A percentile compares a stretch with the other conserved stretches of the same genome.
Conservation (phyloP, 73 alveolate genomes). For the Blepharisma stoltei region DNA sequence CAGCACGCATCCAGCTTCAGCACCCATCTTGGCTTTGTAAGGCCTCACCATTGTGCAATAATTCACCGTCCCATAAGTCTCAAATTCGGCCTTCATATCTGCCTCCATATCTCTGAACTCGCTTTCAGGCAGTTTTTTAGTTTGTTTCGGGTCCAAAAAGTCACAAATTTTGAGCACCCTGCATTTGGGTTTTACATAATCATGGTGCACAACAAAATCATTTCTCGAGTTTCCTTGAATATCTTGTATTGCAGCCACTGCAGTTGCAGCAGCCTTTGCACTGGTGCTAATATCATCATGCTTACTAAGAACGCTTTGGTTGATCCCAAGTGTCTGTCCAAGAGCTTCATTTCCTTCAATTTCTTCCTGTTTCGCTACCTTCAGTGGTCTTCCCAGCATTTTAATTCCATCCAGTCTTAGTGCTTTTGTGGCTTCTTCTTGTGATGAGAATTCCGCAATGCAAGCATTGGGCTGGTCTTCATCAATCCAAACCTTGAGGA, state of each 20-base stretch:
- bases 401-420: constrained; percentile 29
- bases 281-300: constrained; percentile 6
- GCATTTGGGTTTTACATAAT: background rate
- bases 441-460: constrained; percentile 5
- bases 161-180: background rate
- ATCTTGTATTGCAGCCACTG: constrained; percentile 33
- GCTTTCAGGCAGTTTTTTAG: background rate
- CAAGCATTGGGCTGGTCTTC: background rate
- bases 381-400: constrained; percentile 20
- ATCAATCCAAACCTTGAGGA: constrained; percentile 30
- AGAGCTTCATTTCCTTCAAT: constrained; percentile 30
- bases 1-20: constrained; percentile 49
- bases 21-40: constrained; percentile 45
- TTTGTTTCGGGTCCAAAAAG: background rate
- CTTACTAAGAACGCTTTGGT: background rate
- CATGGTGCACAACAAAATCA: background rate
- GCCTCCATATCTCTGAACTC: constrained; percentile 10
- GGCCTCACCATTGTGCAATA: constrained; percentile 36
- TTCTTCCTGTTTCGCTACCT: constrained; percentile 15
- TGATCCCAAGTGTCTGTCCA: constrained; percentile 20
- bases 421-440: constrained; percentile 32
- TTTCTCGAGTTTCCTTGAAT: constrained; percentile 4
- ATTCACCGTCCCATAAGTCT: constrained; percentile 1
- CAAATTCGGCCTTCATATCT: constrained; percentile 23
- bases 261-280: constrained; percentile 32